Percentiles rank a stretch among this genome's conserved stretches.
These are phyloP conservation scores for Manihot esculenta DNA, from an alignment of 441 rosid species.

Conservation along the genomic window DNA sequence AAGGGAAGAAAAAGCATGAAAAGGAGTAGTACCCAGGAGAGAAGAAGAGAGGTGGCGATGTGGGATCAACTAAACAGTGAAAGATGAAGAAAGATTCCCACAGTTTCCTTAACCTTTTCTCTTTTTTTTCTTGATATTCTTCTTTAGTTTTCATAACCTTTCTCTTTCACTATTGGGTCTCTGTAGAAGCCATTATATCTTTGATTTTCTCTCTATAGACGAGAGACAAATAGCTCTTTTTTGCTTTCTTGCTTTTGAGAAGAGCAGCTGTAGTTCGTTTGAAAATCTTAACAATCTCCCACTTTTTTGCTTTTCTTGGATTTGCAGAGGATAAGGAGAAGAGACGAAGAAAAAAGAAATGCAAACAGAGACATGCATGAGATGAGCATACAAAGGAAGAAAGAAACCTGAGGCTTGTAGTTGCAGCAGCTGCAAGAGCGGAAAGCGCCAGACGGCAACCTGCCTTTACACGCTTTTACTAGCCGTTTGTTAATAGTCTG, in stretches of 20 bases:
- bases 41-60: slow-evolving; percentile 25
- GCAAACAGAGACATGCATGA: slow-evolving; percentile 17
- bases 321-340: slow-evolving; percentile 32
- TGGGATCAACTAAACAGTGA: slow-evolving; percentile 44
- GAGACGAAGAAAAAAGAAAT: background rate
- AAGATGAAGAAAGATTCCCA: slow-evolving; percentile 49
- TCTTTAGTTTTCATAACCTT: slow-evolving; percentile 20
- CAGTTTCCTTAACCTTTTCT: background rate
- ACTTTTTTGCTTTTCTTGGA: slow-evolving; percentile 40
- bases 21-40: slow-evolving; percentile 36
- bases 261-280: slow-evolving; percentile 43
- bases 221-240: slow-evolving; percentile 24
- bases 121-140: slow-evolving; percentile 17
- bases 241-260: slow-evolving; percentile 53
- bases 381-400: background rate
- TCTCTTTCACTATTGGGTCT: slow-evolving; percentile 29
- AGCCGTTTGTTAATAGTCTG: slow-evolving; percentile 28
- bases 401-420: background rate
- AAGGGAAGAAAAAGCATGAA: slow-evolving; percentile 39
- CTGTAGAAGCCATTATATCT: slow-evolving; percentile 2
- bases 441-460: slow-evolving; percentile 39
- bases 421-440: slow-evolving; percentile 19
- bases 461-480: slow-evolving; percentile 29
- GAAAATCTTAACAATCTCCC: slow-evolving; percentile 50
- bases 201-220: slow-evolving; percentile 7